phyloP scores from a whole-genome alignment of 345 rosid species.

The Eucalyptus fibrosa region DNA sequence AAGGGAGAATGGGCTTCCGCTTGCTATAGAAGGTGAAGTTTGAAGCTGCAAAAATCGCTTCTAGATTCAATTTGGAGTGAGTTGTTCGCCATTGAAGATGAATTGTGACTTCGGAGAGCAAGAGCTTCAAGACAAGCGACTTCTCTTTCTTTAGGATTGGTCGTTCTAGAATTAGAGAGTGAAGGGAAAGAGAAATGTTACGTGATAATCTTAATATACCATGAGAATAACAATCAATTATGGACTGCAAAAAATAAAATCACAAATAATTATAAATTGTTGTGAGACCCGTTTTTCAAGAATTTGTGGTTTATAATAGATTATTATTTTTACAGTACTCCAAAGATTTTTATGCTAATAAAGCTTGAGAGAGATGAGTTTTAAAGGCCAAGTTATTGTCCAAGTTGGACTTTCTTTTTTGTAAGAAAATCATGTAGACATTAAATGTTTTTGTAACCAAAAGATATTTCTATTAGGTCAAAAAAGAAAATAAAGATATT shows the following conservation, averaged over 20 bases:
- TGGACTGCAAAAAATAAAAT: too few species aligned
- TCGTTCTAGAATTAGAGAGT: neutral
- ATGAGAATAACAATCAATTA: too few species aligned
- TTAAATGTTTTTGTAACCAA: too few species aligned
- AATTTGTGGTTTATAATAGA: fast-evolving
- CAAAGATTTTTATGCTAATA: fast-evolving
- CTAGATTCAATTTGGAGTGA: neutral
- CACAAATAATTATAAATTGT: too few species aligned
- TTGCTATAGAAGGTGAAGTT: neutral
- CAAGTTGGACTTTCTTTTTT: neutral
- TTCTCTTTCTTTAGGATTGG: neutral
- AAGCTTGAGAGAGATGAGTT: neutral
- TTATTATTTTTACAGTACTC: too few species aligned
- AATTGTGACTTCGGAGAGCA: neutral
- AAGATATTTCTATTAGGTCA: too few species aligned
- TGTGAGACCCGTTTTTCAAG: fast-evolving
- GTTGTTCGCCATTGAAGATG: neutral
- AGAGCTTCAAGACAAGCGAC: neutral
- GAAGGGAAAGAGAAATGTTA: too few species aligned
- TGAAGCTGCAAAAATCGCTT: neutral
- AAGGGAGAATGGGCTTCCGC: neutral
- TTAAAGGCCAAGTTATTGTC: neutral
- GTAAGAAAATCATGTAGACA: neutral
- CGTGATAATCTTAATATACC: too few species aligned
- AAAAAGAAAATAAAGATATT: too few species aligned